A percentile compares a stretch with the other conserved stretches of the same genome.
These are phyloP conservation scores for Lentinula raphanica DNA, from an alignment of 768 basidiomycete genomes.

Conservation along the genomic window DNA sequence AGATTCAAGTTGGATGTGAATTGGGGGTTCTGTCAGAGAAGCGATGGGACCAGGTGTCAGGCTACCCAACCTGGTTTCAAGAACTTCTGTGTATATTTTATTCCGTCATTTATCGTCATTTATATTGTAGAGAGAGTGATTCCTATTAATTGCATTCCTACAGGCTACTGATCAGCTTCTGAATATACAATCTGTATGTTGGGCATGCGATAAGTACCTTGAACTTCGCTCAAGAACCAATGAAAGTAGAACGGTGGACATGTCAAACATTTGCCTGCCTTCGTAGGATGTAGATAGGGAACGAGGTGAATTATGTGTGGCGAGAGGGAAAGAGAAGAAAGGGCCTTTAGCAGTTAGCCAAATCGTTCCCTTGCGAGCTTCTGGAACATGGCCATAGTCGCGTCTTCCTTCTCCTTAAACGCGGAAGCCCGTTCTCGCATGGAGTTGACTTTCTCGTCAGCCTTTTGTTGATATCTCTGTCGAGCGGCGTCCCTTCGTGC, in stretches of 20 bases:
- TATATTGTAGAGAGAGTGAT: neutral
- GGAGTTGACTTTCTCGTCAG: slow-evolving; percentile 47
- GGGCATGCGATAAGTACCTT: neutral
- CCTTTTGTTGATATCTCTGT: slow-evolving; percentile 54
- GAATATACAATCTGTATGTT: neutral
- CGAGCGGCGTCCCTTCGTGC: slow-evolving; percentile 71
- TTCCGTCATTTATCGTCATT: neutral
- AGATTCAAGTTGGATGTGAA: neutral
- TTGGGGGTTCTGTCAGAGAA: neutral
- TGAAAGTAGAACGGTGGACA: neutral
- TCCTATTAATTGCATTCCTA: neutral
- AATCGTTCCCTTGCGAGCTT: slow-evolving; percentile 85
- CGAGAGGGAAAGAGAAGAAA: slow-evolving; percentile 1
- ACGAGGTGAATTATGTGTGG: too few species aligned
- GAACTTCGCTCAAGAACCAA: neutral
- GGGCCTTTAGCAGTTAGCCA: slow-evolving; percentile 39
- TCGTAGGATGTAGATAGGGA: neutral
- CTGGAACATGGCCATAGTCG: slow-evolving; percentile 96
- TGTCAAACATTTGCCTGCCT: slow-evolving; percentile 5
- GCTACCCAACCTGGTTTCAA: too few species aligned
- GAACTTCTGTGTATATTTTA: neutral
- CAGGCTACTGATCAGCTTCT: neutral
- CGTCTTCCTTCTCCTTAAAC: slow-evolving; percentile 76
- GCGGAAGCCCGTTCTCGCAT: slow-evolving; percentile 58
- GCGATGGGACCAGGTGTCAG: neutral